These are phyloP conservation scores for Auriscalpium orientale DNA, from an alignment of 768 basidiomycete genomes.

Conservation along the genomic window DNA sequence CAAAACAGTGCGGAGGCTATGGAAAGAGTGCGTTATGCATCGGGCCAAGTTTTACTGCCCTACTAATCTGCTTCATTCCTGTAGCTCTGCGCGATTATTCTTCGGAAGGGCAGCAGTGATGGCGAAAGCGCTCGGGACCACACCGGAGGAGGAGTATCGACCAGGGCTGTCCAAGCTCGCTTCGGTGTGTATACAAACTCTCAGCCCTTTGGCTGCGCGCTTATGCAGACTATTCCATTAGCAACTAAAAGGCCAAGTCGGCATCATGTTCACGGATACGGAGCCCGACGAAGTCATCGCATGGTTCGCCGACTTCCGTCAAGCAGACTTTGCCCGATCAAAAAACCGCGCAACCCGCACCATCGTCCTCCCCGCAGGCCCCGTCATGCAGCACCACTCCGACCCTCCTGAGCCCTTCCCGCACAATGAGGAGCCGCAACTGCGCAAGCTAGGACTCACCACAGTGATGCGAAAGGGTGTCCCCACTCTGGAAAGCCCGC, in stretches of 20 bases:
- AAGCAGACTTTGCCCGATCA: constrained; percentile 85
- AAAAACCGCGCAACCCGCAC: constrained; percentile 75
- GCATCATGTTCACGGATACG: constrained; percentile 86
- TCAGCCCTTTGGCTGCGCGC: neutral
- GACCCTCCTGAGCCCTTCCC: constrained; percentile 87
- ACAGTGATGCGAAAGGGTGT: constrained; percentile 85
- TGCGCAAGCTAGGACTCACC: constrained; percentile 83
- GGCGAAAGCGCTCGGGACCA: constrained; percentile 90
- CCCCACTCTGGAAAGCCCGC: constrained; percentile 72
- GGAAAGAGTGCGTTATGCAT: constrained; percentile 70
- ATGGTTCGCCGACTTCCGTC: constrained; percentile 90
- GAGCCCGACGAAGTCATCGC: constrained; percentile 85
- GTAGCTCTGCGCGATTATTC: constrained; percentile 82
- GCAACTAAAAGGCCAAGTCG: constrained; percentile 94
- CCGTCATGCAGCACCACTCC: constrained; percentile 73
- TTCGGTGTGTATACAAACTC: constrained; percentile 38
- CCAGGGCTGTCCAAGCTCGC: constrained; percentile 74
- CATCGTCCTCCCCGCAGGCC: constrained; percentile 72
- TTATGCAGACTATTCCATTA: constrained; percentile 23
- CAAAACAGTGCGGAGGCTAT: constrained; percentile 86
- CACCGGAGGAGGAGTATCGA: constrained; percentile 79
- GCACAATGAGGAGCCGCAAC: constrained; percentile 94
- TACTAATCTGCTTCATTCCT: neutral
- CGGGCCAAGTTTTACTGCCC: constrained; percentile 2
- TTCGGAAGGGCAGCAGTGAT: constrained; percentile 85